These are phyloP conservation scores for Acanthamoeba lenticulata DNA, from an alignment of 208 protist genomes.

Conservation along the genomic window DNA sequence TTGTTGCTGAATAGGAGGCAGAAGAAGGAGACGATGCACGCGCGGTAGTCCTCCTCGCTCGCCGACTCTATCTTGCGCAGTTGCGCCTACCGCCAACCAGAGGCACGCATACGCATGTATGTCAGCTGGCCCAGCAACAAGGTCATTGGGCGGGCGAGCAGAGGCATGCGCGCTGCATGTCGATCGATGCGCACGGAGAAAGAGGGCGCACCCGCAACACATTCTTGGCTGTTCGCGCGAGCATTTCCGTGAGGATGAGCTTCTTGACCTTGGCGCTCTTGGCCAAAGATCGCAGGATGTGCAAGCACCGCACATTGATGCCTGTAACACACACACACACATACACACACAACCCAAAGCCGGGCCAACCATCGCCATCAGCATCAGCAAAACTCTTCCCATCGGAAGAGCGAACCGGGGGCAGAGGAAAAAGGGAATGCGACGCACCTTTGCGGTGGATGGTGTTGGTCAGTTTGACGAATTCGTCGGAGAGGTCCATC, in stretches of 20 bases:
- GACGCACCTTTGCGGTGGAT: not conserved
- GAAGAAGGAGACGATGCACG: not conserved
- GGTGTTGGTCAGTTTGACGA: not conserved
- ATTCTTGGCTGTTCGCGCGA: constrained; percentile 55
- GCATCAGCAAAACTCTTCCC: not conserved
- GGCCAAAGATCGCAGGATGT: not conserved
- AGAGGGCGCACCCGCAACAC: not conserved
- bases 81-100: no score
- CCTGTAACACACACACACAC: not conserved
- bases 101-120: no score
- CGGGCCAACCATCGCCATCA: no score
- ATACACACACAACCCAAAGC: no score
- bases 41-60: not conserved
- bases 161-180: not conserved
- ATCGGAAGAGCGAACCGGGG: not conserved
- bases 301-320: constrained; percentile 57
- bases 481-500: not conserved
- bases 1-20: constrained; percentile 31
- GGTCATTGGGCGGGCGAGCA: not conserved
- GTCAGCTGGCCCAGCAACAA: no score
- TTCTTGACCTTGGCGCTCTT: not conserved
- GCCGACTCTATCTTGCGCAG: constrained; percentile 41
- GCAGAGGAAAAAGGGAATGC: not conserved
- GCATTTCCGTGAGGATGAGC: constrained; percentile 49
- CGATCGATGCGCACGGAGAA: not conserved